A percentile compares a stretch with the other conserved stretches of the same genome.
These are phyloP conservation scores for Parascedosporium putredinis DNA, from an alignment of 2,329 filamentous ascomycete genomes.

Conservation along the genomic window DNA sequence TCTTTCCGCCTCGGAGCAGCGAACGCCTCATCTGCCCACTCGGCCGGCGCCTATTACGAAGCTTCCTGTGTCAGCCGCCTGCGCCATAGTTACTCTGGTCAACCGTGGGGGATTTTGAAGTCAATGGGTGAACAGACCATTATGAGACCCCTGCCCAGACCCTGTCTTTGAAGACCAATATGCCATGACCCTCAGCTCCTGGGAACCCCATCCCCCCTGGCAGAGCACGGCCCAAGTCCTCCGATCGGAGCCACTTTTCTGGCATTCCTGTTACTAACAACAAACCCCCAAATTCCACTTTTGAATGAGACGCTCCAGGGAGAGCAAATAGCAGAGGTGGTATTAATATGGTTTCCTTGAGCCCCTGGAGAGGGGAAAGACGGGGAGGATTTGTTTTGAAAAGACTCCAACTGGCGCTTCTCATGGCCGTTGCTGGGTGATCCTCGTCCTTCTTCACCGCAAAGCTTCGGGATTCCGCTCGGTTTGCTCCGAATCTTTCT, in stretches of 20 bases:
- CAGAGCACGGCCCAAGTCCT: neutral
- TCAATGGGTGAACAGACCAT: neutral
- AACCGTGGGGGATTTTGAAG: neutral
- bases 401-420: neutral
- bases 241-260: neutral
- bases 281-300: neutral
- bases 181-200: too few relatives aligned
- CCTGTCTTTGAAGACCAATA: neutral
- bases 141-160: neutral
- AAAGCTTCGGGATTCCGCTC: too few relatives aligned
- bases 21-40: neutral
- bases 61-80: neutral
- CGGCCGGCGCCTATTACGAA: conserved; percentile 5
- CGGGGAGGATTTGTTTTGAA: neutral
- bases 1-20: neutral
- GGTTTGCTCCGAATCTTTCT: too few relatives aligned
- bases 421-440: neutral
- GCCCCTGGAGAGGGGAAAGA: neutral
- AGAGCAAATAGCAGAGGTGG: neutral
- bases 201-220: neutral
- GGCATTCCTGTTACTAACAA: neutral
- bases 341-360: neutral
- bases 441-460: neutral
- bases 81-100: neutral
- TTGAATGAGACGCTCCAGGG: neutral